phyloP scores from a whole-genome alignment of 352 stramenopile genomes.

The Phytophthora colocasiae region DNA sequence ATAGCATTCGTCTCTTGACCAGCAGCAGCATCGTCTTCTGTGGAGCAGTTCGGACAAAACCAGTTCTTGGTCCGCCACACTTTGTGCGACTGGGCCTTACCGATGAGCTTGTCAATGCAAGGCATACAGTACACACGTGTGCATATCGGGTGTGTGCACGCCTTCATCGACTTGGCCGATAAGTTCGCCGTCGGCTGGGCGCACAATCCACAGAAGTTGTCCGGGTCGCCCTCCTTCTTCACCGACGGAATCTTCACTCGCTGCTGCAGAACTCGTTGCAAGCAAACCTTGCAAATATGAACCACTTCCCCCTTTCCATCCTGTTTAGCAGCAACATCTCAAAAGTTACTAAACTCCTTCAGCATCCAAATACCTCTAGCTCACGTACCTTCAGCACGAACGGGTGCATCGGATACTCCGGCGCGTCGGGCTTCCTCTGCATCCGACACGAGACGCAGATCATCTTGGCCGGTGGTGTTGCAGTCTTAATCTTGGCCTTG shows the following conservation, averaged over 20 bases:
- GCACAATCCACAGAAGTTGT: slow-evolving; percentile 61
- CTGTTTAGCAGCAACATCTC: slow-evolving; percentile 26
- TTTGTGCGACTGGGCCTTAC: slow-evolving; percentile 61
- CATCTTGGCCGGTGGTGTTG: slow-evolving; percentile 29
- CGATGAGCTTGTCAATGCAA: slow-evolving; percentile 71
- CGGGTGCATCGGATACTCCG: slow-evolving; percentile 61
- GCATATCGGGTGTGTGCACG: slow-evolving; percentile 55
- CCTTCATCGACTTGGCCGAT: slow-evolving; percentile 41
- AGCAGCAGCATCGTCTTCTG: slow-evolving; percentile 14
- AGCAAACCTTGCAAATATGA: slow-evolving; percentile 71
- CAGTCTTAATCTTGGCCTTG: slow-evolving; percentile 15
- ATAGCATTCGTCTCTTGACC: slow-evolving; percentile 2
- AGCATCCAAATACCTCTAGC: not conserved
- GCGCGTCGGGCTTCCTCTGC: slow-evolving; percentile 28
- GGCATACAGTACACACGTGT: slow-evolving; percentile 59
- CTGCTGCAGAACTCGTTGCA: slow-evolving; percentile 59
- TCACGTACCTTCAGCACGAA: slow-evolving; percentile 74
- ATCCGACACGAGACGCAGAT: slow-evolving; percentile 60
- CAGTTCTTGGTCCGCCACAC: slow-evolving; percentile 66
- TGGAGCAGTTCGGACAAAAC: slow-evolving; percentile 72
- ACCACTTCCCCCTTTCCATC: slow-evolving; percentile 58
- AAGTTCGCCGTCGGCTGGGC: slow-evolving; percentile 35
- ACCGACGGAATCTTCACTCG: slow-evolving; percentile 29
- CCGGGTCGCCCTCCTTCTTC: slow-evolving; percentile 18
- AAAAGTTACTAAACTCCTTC: not conserved